Evolutionary conservation across 2,329 filamentous ascomycete species (phyloP).

Genomic region (Cladophialophora carrionii): DNA sequence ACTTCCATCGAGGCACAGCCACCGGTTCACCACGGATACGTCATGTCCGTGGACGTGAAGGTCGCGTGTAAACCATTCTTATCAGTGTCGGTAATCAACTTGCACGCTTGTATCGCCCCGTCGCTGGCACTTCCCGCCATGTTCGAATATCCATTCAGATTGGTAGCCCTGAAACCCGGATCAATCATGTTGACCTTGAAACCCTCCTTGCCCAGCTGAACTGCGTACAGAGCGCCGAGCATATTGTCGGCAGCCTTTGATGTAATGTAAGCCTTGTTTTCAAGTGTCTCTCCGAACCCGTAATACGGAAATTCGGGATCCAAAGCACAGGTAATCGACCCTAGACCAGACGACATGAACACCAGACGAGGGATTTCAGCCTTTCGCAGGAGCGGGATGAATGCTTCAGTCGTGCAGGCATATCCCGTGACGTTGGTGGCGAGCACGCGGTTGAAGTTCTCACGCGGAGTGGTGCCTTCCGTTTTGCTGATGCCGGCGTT

Average conservation of each 20-base stretch:
- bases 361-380: conserved; percentile 26
- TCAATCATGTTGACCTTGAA: conserved; percentile 32
- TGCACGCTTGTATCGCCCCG: conserved; percentile 28
- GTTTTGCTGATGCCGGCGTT: conserved; percentile 31
- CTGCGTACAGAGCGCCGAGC: conserved; percentile 26
- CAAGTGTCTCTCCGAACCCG: neutral
- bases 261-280: conserved; percentile 21
- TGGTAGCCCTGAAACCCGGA: conserved; percentile 29
- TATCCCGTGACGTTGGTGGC: conserved; percentile 27
- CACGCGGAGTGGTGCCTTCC: conserved; percentile 16
- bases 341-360: conserved; percentile 34
- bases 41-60: conserved; percentile 21
- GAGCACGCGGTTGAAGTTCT: conserved; percentile 33
- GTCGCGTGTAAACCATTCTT: conserved; percentile 24
- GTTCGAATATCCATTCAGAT: conserved; percentile 23
- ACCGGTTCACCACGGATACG: conserved; percentile 17
- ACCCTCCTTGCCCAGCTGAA: conserved; percentile 30
- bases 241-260: conserved; percentile 33
- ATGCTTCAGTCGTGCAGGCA: conserved; percentile 29
- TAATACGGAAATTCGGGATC: conserved; percentile 20
- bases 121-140: conserved; percentile 15
- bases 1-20: neutral
- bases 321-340: conserved; percentile 21
- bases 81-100: conserved; percentile 25
- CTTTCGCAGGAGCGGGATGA: conserved; percentile 32